A percentile compares a stretch with the other conserved stretches of the same genome.
Evolutionary conservation across 805 yeast genomes (phyloP).

Genomic region (Priceomyces carsonii): DNA sequence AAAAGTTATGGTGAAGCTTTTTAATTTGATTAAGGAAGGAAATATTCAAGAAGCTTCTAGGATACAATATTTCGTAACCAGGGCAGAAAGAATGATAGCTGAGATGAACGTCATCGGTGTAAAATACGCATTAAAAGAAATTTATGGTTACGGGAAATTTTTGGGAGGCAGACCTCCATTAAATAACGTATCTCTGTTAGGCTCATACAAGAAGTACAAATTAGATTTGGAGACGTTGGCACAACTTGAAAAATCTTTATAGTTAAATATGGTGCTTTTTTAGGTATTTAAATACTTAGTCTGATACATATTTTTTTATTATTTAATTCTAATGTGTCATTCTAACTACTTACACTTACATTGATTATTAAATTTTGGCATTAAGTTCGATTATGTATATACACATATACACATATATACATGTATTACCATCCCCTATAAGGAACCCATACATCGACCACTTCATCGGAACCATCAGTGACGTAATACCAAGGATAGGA

Average conservation of each 20-base stretch:
- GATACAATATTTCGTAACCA: slow-evolving; percentile 19
- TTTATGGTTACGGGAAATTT: slow-evolving; percentile 25
- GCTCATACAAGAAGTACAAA: slow-evolving; percentile 13
- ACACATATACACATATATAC: too few species aligned
- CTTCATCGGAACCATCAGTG: slow-evolving; percentile 45
- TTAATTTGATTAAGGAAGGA: slow-evolving; percentile 14
- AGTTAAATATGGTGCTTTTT: background rate
- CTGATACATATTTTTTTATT: too few species aligned
- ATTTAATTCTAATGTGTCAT: too few species aligned
- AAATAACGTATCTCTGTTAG: slow-evolving; percentile 9
- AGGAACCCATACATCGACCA: slow-evolving; percentile 67
- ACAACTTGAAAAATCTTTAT: slow-evolving; percentile 13
- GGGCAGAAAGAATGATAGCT: slow-evolving; percentile 24
- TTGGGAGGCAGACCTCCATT: slow-evolving; percentile 34
- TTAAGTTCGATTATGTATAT: too few species aligned
- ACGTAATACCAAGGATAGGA: slow-evolving; percentile 59
- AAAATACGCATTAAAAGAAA: slow-evolving; percentile 20
- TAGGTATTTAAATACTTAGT: too few species aligned
- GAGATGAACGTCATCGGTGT: slow-evolving; percentile 33
- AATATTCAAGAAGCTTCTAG: slow-evolving; percentile 17
- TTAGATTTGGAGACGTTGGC: slow-evolving; percentile 13
- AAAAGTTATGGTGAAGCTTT: slow-evolving; percentile 18
- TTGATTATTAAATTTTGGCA: too few species aligned
- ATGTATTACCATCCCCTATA: slow-evolving; percentile 27
- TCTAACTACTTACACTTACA: too few species aligned